Conservation (phyloP, 352 stramenopile genomes). For the Phytophthora citricola region DNA sequence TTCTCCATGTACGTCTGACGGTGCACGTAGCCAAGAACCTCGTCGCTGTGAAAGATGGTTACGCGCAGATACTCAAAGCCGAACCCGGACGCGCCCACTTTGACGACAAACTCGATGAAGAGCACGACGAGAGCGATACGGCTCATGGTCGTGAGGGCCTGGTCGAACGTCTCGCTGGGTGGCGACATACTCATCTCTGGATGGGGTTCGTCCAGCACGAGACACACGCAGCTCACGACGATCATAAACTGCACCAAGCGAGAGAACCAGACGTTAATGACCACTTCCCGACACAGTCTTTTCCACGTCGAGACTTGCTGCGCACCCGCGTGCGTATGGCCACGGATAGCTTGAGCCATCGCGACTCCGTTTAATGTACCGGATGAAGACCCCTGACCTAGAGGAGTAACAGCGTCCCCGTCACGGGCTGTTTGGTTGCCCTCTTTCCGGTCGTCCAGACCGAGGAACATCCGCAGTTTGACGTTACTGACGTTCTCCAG, state of each 20-base stretch:
- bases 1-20: conserved; percentile 82
- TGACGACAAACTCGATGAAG: conserved; percentile 65
- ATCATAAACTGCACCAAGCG: conserved; percentile 76
- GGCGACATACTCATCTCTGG: conserved; percentile 60
- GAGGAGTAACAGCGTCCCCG: neutral
- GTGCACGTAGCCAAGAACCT: conserved; percentile 65
- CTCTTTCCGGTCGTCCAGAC: conserved; percentile 54
- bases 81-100: conserved; percentile 62
- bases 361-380: conserved; percentile 9
- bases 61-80: conserved; percentile 70
- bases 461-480: conserved; percentile 81
- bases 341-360: conserved; percentile 9
- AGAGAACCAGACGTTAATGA: conserved; percentile 51
- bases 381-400: neutral
- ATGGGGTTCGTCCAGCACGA: conserved; percentile 79
- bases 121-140: conserved; percentile 59
- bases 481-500: conserved; percentile 85
- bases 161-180: conserved; percentile 40
- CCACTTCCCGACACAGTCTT: conserved; percentile 38
- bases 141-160: conserved; percentile 49
- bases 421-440: neutral
- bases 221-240: conserved; percentile 68
- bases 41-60: conserved; percentile 66
- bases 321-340: neutral
- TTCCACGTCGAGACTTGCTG: conserved; percentile 30